phyloP scores from a whole-genome alignment of 2,329 filamentous ascomycete species.

The Diaporthe citriasiana region DNA sequence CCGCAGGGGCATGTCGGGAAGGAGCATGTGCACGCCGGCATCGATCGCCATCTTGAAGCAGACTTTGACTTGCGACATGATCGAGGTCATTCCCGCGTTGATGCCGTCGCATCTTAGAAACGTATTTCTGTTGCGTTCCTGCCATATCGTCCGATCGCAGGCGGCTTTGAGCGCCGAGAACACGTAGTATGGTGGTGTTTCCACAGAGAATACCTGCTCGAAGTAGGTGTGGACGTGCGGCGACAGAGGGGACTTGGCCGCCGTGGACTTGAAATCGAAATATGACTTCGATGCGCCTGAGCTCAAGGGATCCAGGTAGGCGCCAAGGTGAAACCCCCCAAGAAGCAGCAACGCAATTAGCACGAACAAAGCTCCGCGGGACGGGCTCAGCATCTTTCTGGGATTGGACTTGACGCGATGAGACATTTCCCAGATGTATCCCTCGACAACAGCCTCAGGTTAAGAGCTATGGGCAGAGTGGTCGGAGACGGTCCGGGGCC shows the following conservation, averaged over 20 bases:
- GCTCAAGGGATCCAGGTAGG: conserved; percentile 13
- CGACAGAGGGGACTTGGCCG: conserved; percentile 15
- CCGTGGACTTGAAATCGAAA: conserved; percentile 1
- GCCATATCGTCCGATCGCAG: conserved; percentile 38
- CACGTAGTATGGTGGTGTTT: conserved; percentile 43
- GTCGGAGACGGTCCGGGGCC: not conserved
- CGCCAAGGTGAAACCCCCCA: conserved; percentile 26
- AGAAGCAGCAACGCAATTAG: conserved; percentile 15
- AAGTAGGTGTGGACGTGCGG: conserved; percentile 48
- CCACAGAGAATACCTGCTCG: conserved; percentile 50
- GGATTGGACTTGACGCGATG: not conserved
- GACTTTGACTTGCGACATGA: conserved; percentile 51
- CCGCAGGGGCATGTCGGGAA: conserved; percentile 49
- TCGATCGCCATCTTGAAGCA: conserved; percentile 52
- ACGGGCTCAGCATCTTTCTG: conserved; percentile 8
- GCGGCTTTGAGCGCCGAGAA: conserved; percentile 46
- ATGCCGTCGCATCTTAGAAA: conserved; percentile 49
- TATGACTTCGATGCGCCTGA: not conserved
- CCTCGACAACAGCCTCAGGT: too few relatives aligned
- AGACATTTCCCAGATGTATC: too few relatives aligned
- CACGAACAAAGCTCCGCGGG: not conserved
- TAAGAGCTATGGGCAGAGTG: not conserved
- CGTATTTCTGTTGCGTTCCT: conserved; percentile 44
- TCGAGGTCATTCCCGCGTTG: conserved; percentile 48
- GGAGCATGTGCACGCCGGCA: conserved; percentile 45